Conservation (phyloP, 116 monocot species). For the Posidonia oceanica region DNA sequence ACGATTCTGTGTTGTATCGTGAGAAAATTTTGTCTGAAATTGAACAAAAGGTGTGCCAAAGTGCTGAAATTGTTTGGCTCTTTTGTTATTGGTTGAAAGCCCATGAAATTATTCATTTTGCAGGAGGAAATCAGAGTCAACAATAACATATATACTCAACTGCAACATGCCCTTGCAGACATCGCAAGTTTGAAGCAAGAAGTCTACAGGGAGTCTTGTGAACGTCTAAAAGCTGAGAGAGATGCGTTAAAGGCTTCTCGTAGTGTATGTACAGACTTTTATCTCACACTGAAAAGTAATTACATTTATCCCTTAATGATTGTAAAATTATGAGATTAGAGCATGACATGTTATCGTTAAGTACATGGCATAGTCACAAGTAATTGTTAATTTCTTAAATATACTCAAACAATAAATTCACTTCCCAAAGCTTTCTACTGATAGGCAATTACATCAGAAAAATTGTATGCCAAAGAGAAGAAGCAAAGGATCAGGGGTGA, state of each 20-base stretch:
- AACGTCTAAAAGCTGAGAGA: neutral
- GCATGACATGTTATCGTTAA: too few species aligned
- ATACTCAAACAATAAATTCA: too few species aligned
- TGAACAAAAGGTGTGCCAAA: neutral
- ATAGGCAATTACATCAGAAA: constrained; percentile 3
- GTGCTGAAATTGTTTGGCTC: neutral
- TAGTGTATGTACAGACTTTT: neutral
- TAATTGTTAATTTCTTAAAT: too few species aligned
- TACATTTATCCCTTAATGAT: too few species aligned
- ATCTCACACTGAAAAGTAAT: neutral
- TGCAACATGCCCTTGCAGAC: constrained; percentile 1
- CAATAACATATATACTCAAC: neutral
- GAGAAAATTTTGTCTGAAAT: neutral
- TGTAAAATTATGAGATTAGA: too few species aligned
- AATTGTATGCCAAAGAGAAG: constrained; percentile 4
- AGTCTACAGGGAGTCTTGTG: neutral
- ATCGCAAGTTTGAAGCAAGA: neutral
- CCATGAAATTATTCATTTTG: neutral
- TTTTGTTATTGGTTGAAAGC: neutral
- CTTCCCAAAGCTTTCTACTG: neutral
- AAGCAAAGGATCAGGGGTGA: constrained; percentile 1
- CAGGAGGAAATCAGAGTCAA: neutral
- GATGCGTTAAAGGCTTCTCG: neutral
- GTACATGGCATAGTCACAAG: too few species aligned
- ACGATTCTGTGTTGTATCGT: neutral